These are phyloP conservation scores for Trichophyton mentagrophytes DNA, from an alignment of 2,329 filamentous ascomycete genomes.

Conservation along the genomic window DNA sequence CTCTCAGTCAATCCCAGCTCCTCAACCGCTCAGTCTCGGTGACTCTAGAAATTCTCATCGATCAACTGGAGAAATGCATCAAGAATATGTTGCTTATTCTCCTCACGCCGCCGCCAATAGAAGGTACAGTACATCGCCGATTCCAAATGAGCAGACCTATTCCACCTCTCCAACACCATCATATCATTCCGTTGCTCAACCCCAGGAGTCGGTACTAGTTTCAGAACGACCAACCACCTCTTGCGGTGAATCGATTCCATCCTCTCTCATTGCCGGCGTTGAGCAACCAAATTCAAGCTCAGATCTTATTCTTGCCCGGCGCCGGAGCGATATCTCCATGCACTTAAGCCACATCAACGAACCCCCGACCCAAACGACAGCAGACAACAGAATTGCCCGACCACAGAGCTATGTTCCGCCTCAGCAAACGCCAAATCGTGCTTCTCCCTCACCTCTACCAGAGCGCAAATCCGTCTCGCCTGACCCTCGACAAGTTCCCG, in stretches of 20 bases:
- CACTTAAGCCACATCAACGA: slow-evolving; percentile 7
- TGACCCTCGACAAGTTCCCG: slow-evolving; percentile 31
- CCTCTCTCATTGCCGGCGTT: slow-evolving; percentile 32
- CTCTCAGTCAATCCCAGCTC: slow-evolving; percentile 13
- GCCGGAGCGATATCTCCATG: background rate
- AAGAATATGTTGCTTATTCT: slow-evolving; percentile 14
- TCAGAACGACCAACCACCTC: slow-evolving; percentile 19
- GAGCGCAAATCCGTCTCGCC: slow-evolving; percentile 21
- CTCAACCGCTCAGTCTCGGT: slow-evolving; percentile 17
- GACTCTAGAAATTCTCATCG: slow-evolving; percentile 10
- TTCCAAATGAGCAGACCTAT: slow-evolving; percentile 13
- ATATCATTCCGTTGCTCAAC: slow-evolving; percentile 17
- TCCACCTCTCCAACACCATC: slow-evolving; percentile 14
- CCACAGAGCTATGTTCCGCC: slow-evolving; percentile 18
- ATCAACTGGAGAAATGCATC: slow-evolving; percentile 3
- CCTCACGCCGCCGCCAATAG: slow-evolving; percentile 8
- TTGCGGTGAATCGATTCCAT: slow-evolving; percentile 24
- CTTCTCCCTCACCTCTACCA: slow-evolving; percentile 19
- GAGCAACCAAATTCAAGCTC: slow-evolving; percentile 21
- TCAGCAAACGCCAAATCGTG: slow-evolving; percentile 17
- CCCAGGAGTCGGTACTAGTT: slow-evolving; percentile 13
- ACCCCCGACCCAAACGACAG: slow-evolving; percentile 16
- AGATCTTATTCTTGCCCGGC: background rate
- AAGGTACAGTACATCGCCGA: background rate
- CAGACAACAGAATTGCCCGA: slow-evolving; percentile 19